Evolutionary conservation across 2,329 filamentous ascomycete genomes (phyloP), one percentile per base, ranked within the genome.

Genomic region (Niveomyces coronatus): DNA sequence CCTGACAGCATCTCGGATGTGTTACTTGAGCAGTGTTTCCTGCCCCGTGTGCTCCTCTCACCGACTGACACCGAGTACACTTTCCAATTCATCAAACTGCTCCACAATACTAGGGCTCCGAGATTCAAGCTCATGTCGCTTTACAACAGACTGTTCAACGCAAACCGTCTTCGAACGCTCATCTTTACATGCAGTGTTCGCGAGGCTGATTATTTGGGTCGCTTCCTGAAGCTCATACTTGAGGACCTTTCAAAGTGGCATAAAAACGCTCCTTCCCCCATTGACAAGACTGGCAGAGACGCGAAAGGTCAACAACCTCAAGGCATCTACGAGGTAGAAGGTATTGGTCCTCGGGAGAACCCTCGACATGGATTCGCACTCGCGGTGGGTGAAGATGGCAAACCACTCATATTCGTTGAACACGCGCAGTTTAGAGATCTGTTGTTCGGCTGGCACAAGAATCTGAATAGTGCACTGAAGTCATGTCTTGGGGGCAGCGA

Each of bases 181-280:
- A 86, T 98, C 40, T 95, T 94, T 56, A 79, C 82, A 33, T 93
- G 84, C 55, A 94, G 88, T 0, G 81, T 89, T 17, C 81, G 86
- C 39, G 93, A 98, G 60, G 85, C 87, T 0, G 85, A 94, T 56
- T 86, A 94, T 48, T 66, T 98, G n/a, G 91, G 87, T 10, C 83
- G 85, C 17, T 96, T 98, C 58, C 63, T 98, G 39, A 85, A 82
- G 52, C 79, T 89, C 44, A 67, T 91, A 2, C 64, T 98, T 9
- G 75, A 79, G 43, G 86, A 95, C 47, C 68, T 98, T 14, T 73
- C 79, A 7, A 67, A 70, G 36, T 98, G 93, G 91, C 91, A 96
- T 58, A 73, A 74, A 17, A 81, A 86, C 54, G 80, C 82, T 51
- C 59, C 67, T 5, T 39, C 50, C 1, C 94, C 48, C 0, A 50